These are phyloP conservation scores for Poterioochromonas sp. DNA, from an alignment of 352 stramenopile species.

Conservation along the genomic window DNA sequence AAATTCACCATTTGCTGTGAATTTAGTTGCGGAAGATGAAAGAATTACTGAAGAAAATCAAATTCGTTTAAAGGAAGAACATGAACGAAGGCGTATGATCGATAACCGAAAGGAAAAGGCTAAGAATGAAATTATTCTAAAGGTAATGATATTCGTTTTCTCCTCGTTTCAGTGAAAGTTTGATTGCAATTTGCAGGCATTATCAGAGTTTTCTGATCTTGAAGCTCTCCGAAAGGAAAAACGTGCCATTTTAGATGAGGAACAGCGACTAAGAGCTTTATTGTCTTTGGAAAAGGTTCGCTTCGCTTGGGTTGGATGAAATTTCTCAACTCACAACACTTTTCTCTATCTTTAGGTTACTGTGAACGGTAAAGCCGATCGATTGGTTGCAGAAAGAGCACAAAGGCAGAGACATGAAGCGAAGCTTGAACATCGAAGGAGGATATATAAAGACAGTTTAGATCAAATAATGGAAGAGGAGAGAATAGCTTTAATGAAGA, in stretches of 20 bases:
- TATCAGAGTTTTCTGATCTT: constrained; percentile 74
- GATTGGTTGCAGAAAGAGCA: constrained; percentile 71
- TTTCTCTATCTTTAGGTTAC: background rate
- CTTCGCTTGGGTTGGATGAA: background rate
- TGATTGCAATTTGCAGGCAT: constrained; percentile 48
- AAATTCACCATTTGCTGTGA: constrained; percentile 78
- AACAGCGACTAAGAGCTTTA: constrained; percentile 78
- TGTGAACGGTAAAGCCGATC: constrained; percentile 60
- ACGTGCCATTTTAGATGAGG: constrained; percentile 82
- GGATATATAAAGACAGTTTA: constrained; percentile 45
- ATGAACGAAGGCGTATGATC: constrained; percentile 52
- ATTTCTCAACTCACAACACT: background rate
- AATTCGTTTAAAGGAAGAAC: constrained; percentile 63
- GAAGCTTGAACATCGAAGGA: constrained; percentile 65
- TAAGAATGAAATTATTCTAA: constrained; percentile 84
- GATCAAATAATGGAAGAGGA: constrained; percentile 42
- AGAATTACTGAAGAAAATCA: constrained; percentile 77
- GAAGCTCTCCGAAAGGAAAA: constrained; percentile 81
- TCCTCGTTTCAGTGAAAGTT: too few species aligned
- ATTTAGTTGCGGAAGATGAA: constrained; percentile 84
- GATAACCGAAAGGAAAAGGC: constrained; percentile 64
- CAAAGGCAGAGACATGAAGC: constrained; percentile 76
- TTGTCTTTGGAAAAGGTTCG: constrained; percentile 80
- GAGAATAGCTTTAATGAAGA: constrained; percentile 36
- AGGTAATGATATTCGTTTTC: constrained; percentile 44